phyloP scores from a whole-genome alignment of 352 stramenopile genomes.

The Pythium oligandrum region DNA sequence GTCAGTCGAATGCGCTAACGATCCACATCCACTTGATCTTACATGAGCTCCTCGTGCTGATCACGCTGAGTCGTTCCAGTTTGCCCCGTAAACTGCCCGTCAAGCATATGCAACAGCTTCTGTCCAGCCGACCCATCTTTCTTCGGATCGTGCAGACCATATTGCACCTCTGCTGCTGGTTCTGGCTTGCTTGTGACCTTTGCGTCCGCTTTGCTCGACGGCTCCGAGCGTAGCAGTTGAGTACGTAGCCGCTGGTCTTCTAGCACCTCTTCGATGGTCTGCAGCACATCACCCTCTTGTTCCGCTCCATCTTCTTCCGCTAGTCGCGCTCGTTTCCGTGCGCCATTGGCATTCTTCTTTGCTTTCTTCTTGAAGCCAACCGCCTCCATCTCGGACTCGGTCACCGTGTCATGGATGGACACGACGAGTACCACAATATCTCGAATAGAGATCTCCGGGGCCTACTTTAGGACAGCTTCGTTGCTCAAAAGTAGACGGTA shows the following conservation, averaged over 20 bases:
- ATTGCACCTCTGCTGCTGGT: constrained; percentile 21
- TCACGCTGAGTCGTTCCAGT: constrained; percentile 53
- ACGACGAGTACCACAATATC: too few relatives aligned
- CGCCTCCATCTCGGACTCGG: constrained; percentile 13
- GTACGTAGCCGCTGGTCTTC: constrained; percentile 65
- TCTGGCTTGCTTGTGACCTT: constrained; percentile 7
- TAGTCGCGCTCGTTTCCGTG: constrained; percentile 36
- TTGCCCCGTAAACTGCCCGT: constrained; percentile 80
- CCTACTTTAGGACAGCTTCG: too few relatives aligned
- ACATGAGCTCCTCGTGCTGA: constrained; percentile 75
- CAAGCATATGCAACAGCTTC: constrained; percentile 68
- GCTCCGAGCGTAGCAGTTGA: constrained; percentile 33
- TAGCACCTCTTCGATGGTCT: constrained; percentile 57
- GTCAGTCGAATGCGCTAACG: neutral
- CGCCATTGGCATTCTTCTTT: constrained; percentile 17
- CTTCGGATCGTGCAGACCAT: constrained; percentile 72
- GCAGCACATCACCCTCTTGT: constrained; percentile 27
- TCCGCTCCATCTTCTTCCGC: constrained; percentile 6
- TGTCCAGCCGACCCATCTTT: constrained; percentile 58
- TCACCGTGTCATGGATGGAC: too few relatives aligned
- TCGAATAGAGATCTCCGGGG: too few relatives aligned
- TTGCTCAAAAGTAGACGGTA: too few relatives aligned
- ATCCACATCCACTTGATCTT: constrained; percentile 6
- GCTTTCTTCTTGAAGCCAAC: constrained; percentile 63
- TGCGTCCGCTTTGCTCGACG: constrained; percentile 13